Percentiles rank a stretch among this genome's conserved stretches.
Evolutionary conservation across 371 early-diverging fungal genomes (phyloP).

Genomic region (Gilbertella persicaria): DNA sequence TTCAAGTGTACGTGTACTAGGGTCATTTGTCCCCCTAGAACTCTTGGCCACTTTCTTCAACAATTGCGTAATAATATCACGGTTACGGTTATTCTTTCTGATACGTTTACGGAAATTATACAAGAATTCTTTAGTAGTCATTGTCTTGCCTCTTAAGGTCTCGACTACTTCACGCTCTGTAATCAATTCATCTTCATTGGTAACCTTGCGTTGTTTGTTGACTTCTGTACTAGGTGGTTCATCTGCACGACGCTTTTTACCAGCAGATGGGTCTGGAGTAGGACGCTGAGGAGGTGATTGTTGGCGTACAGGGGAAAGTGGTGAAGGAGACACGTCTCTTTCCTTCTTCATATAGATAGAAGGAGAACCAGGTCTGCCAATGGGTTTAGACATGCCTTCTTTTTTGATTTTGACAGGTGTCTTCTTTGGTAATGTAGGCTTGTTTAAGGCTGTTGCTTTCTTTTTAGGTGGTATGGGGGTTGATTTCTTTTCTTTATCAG

Average conservation of each 20-base stretch:
- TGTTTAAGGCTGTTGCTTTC: slow-evolving; percentile 31
- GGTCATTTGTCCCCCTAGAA: slow-evolving; percentile 37
- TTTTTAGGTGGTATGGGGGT: slow-evolving; percentile 39
- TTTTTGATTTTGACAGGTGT: slow-evolving; percentile 53
- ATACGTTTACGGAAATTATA: slow-evolving; percentile 67
- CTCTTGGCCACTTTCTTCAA: slow-evolving; percentile 67
- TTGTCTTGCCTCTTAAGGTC: slow-evolving; percentile 52
- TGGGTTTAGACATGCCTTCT: slow-evolving; percentile 47
- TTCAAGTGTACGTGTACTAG: slow-evolving; percentile 46
- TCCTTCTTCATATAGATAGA: slow-evolving; percentile 32
- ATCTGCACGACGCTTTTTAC: slow-evolving; percentile 40
- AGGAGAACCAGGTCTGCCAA: slow-evolving; percentile 51
- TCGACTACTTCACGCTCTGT: slow-evolving; percentile 72
- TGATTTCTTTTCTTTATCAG: slow-evolving; percentile 31
- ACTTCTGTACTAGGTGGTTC: slow-evolving; percentile 11
- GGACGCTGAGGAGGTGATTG: slow-evolving; percentile 9
- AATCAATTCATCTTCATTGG: slow-evolving; percentile 48
- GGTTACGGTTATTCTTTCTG: slow-evolving; percentile 65
- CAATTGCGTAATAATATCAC: slow-evolving; percentile 57
- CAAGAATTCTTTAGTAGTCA: slow-evolving; percentile 72
- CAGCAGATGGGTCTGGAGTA: background rate
- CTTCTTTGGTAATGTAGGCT: slow-evolving; percentile 35
- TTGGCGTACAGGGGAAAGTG: slow-evolving; percentile 5
- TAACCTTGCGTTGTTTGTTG: slow-evolving; percentile 8
- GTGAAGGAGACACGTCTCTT: slow-evolving; percentile 10